These are phyloP conservation scores for Lepidium campestre DNA, from an alignment of 441 rosid species.

Conservation along the genomic window DNA sequence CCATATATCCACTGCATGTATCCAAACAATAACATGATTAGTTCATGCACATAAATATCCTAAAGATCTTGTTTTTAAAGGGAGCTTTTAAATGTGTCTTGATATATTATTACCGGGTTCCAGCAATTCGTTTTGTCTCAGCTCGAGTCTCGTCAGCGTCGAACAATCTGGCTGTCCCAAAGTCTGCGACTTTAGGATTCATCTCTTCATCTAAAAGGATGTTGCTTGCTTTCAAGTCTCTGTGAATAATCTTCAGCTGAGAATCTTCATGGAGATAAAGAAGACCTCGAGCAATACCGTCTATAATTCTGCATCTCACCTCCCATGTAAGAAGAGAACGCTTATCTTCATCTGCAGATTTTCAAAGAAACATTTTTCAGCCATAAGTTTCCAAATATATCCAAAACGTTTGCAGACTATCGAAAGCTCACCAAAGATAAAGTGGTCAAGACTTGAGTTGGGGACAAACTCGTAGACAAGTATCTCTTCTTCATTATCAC, in stretches of 20 bases:
- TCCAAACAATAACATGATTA: background rate
- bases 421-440: slow-evolving; percentile 30
- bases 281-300: slow-evolving; percentile 17
- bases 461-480: slow-evolving; percentile 39
- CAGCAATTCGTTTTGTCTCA: background rate
- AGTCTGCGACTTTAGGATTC: slow-evolving; percentile 28
- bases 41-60: too few species aligned
- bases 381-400: too few species aligned
- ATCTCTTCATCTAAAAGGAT: slow-evolving; percentile 20
- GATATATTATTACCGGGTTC: background rate
- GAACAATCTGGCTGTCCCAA: slow-evolving; percentile 23
- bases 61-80: too few species aligned
- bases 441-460: slow-evolving; percentile 36
- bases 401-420: background rate
- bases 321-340: slow-evolving; percentile 18
- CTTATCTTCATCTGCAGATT: slow-evolving; percentile 7
- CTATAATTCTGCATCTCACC: slow-evolving; percentile 15
- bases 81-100: too few species aligned
- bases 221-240: slow-evolving; percentile 22
- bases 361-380: background rate
- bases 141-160: slow-evolving; percentile 12
- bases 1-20: slow-evolving; percentile 20
- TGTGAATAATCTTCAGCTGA: slow-evolving; percentile 16
- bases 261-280: slow-evolving; percentile 27
- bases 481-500: slow-evolving; percentile 33